Evolutionary conservation across 768 basidiomycete species (phyloP).

Genomic region (Lepiota subincarnata): DNA sequence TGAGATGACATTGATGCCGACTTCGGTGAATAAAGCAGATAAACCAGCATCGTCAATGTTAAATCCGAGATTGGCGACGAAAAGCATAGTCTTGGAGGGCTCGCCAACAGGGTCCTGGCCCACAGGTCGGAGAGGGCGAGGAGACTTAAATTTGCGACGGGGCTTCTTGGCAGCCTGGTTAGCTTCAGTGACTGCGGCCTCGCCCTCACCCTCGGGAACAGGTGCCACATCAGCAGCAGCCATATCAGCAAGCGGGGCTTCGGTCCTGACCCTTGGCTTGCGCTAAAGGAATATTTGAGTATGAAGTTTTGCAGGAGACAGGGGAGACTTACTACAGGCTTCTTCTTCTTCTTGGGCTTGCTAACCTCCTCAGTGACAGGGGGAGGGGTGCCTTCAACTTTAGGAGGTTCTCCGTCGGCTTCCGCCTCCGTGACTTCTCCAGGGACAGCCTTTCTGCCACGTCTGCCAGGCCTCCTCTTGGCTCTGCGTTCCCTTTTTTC

Average conservation of each 20-base stretch:
- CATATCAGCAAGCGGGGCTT: constrained; percentile 26
- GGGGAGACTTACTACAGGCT: constrained; percentile 47
- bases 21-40: constrained; percentile 78
- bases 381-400: constrained; percentile 48
- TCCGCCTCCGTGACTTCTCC: constrained; percentile 90
- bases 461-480: constrained; percentile 81
- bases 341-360: constrained; percentile 87
- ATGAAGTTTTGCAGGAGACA: constrained; percentile 9
- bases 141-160: constrained; percentile 56
- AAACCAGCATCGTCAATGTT: constrained; percentile 84
- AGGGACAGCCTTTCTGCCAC: constrained; percentile 81
- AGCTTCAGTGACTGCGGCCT: constrained; percentile 33
- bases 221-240: constrained; percentile 32
- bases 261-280: constrained; percentile 48
- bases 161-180: constrained; percentile 41
- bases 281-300: constrained; percentile 37
- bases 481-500: constrained; percentile 75
- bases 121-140: constrained; percentile 60
- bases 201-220: constrained; percentile 30
- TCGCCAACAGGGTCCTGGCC: constrained; percentile 86
- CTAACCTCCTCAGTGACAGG: constrained; percentile 62
- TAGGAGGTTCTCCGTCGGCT: constrained; percentile 71
- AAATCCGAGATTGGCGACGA: constrained; percentile 98
- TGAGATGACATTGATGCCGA: constrained; percentile 74
- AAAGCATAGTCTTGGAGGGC: constrained; percentile 85